Percentiles rank a stretch among this genome's conserved stretches.
These are phyloP conservation scores for Ilyonectria sp. DNA, from an alignment of 2,329 filamentous ascomycete species.

Conservation along the genomic window DNA sequence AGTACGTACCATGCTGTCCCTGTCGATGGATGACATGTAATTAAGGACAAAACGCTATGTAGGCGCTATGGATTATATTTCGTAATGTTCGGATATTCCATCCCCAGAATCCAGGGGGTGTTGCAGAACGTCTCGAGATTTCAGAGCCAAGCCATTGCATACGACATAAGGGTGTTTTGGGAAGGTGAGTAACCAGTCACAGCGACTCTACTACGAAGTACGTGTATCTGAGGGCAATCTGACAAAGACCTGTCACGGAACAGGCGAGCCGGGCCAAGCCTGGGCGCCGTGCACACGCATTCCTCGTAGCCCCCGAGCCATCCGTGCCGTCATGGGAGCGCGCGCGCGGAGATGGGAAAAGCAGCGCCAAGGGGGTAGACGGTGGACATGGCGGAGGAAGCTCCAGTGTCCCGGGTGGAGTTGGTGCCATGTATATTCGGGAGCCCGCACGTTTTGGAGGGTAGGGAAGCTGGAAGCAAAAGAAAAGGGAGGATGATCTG, in stretches of 20 bases:
- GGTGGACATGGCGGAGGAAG: too few species aligned
- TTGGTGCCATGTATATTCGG: too few species aligned
- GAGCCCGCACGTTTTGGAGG: neutral
- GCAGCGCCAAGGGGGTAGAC: too few species aligned
- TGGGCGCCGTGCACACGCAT: conserved; percentile 29
- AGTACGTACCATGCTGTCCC: neutral
- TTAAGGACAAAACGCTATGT: neutral
- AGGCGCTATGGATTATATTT: neutral
- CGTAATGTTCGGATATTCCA: conserved; percentile 1
- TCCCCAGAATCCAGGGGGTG: neutral
- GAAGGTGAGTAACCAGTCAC: neutral
- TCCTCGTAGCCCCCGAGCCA: conserved; percentile 43
- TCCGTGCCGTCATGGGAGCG: conserved; percentile 31
- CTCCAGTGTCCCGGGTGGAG: too few species aligned
- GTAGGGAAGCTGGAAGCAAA: neutral
- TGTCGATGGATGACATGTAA: conserved; percentile 2
- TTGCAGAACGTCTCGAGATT: neutral
- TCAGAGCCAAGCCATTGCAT: neutral
- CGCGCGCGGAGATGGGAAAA: conserved; percentile 14
- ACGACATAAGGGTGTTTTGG: neutral
- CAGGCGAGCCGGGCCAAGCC: conserved; percentile 27
- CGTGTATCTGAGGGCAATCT: conserved; percentile 1
- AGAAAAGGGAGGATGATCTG: conserved; percentile 9
- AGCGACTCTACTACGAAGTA: neutral
- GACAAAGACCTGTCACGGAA: conserved; percentile 9